Evolutionary conservation across 306 rosid species (phyloP).

Genomic region (Medicago arabica): DNA sequence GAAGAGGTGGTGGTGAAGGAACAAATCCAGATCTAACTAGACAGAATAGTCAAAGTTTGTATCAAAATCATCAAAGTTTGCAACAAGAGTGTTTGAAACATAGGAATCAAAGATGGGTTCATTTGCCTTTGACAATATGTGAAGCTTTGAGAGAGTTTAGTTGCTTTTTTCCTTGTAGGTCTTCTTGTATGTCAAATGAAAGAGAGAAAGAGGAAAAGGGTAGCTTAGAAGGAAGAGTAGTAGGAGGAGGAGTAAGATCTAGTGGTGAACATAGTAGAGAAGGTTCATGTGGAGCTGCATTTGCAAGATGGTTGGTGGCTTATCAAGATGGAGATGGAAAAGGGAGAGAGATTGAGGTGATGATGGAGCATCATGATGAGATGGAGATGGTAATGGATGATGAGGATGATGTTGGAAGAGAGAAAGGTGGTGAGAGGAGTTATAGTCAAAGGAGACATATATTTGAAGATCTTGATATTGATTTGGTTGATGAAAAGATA

Average conservation of each 20-base stretch:
- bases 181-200: constrained; percentile 62
- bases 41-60: constrained; percentile 50
- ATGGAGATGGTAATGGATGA: constrained; percentile 9
- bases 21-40: constrained; percentile 51
- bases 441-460: constrained; percentile 68
- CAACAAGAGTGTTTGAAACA: constrained; percentile 65
- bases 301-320: constrained; percentile 84
- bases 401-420: constrained; percentile 1
- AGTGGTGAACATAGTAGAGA: constrained; percentile 45
- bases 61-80: constrained; percentile 49
- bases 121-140: constrained; percentile 84
- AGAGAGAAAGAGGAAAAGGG: constrained; percentile 54
- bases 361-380: constrained; percentile 45
- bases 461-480: constrained; percentile 76
- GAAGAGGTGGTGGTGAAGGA: constrained; percentile 48
- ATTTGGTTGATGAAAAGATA: constrained; percentile 47
- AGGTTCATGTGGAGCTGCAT: constrained; percentile 70
- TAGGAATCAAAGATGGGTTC: constrained; percentile 87
- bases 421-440: constrained; percentile 48
- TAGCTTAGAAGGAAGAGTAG: background rate
- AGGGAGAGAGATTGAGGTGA: constrained; percentile 68
- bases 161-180: constrained; percentile 84
- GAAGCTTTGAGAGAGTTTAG: constrained; percentile 89
- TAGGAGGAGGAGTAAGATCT: background rate
- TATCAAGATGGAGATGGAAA: constrained; percentile 72